Conservation (phyloP, 2,329 filamentous ascomycete species). For the Tolypocladium album region DNA sequence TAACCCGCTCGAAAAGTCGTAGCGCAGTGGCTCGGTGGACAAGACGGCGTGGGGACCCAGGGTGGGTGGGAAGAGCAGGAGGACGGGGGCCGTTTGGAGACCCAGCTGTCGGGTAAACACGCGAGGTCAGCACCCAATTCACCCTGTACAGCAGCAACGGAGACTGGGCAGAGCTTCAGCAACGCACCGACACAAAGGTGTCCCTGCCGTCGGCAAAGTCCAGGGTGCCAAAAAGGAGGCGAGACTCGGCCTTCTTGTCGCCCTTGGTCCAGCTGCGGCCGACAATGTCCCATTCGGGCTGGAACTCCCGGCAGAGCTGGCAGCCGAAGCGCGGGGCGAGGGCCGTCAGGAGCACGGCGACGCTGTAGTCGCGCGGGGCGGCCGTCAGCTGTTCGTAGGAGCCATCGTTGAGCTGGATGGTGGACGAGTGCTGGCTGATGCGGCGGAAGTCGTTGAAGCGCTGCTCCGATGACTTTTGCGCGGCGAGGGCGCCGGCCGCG, state of each 20-base stretch:
- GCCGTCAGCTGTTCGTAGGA: constrained; percentile 67
- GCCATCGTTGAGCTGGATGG: constrained; percentile 68
- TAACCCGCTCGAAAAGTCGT: constrained; percentile 77
- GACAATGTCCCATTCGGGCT: constrained; percentile 87
- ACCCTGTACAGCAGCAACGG: not conserved
- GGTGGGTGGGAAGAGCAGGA: constrained; percentile 81
- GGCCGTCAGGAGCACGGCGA: constrained; percentile 77
- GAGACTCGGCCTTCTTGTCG: constrained; percentile 62
- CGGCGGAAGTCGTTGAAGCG: constrained; percentile 62
- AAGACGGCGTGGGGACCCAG: constrained; percentile 65
- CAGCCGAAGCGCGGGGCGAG: constrained; percentile 77
- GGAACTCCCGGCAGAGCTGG: constrained; percentile 77
- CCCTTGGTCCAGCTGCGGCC: constrained; percentile 79
- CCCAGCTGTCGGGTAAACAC: constrained; percentile 51
- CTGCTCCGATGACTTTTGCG: constrained; percentile 53
- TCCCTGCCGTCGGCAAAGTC: constrained; percentile 80
- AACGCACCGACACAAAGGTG: constrained; percentile 72
- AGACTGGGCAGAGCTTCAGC: constrained; percentile 9
- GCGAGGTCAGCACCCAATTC: not conserved
- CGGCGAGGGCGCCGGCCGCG: constrained; percentile 46
- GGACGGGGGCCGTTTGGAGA: constrained; percentile 86
- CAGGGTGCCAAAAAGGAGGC: constrained; percentile 70
- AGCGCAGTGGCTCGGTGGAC: constrained; percentile 60
- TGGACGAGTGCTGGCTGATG: constrained; percentile 52
- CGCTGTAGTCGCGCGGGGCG: constrained; percentile 71